phyloP scores from a whole-genome alignment of 768 basidiomycete species.

The Dentipellis sp. region DNA sequence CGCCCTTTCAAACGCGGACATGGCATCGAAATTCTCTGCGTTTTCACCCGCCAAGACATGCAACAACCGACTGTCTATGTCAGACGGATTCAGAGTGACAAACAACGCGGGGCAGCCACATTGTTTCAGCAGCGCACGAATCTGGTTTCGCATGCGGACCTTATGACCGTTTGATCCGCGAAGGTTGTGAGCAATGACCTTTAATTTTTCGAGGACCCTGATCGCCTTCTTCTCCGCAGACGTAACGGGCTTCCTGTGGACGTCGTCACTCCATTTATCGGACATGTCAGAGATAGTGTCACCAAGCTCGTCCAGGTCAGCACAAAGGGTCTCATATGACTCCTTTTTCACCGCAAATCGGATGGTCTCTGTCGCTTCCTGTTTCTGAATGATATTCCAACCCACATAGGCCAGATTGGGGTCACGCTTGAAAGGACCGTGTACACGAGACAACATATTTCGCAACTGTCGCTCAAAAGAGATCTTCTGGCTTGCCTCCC shows the following conservation, averaged over 20 bases:
- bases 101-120: not conserved
- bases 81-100: conserved; percentile 27
- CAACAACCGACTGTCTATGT: conserved; percentile 32
- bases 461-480: not conserved
- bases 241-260: not conserved
- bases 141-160: not conserved
- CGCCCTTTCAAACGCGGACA: conserved; percentile 22
- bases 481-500: not conserved
- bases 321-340: not conserved
- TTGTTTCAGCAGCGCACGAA: not conserved
- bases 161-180: not conserved
- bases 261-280: not conserved
- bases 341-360: not conserved
- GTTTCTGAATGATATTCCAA: not conserved
- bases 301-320: not conserved
- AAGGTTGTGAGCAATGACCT: not conserved
- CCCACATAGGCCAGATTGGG: not conserved
- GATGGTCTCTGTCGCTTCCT: not conserved
- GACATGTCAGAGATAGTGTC: not conserved
- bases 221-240: not conserved
- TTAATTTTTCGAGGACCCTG: not conserved
- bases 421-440: not conserved
- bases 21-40: conserved; percentile 25
- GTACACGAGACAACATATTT: not conserved
- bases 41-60: conserved; percentile 28